Evolutionary conservation across 768 basidiomycete genomes (phyloP).

Genomic region (Mycena floridula): DNA sequence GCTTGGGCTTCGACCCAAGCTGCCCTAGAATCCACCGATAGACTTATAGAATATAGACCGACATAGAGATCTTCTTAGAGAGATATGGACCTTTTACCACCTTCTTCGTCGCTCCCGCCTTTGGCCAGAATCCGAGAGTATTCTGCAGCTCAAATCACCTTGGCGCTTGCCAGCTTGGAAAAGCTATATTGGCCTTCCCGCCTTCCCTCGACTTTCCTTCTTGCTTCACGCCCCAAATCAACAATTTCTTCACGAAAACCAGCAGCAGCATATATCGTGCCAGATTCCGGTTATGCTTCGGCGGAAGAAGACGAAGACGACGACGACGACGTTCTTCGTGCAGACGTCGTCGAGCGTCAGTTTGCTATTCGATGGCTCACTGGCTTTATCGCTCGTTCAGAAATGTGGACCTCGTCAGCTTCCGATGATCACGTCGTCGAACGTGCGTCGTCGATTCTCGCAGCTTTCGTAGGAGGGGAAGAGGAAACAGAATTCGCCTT

Average conservation of each 20-base stretch:
- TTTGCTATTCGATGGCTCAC: conserved; percentile 74
- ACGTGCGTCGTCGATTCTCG: conserved; percentile 51
- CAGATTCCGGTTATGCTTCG: conserved; percentile 78
- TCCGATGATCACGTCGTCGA: conserved; percentile 45
- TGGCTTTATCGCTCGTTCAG: conserved; percentile 57
- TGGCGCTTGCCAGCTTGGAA: conserved; percentile 36
- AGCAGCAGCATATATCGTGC: conserved; percentile 26
- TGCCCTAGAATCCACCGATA: conserved; percentile 16
- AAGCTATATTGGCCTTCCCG: conserved; percentile 45
- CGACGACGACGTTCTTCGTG: conserved; percentile 29
- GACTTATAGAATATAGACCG: conserved; percentile 11
- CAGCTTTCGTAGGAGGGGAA: conserved; percentile 38
- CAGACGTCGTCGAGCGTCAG: conserved; percentile 60
- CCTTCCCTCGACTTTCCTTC: conserved; percentile 20
- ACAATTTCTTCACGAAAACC: conserved; percentile 16
- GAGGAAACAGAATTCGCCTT: conserved; percentile 35
- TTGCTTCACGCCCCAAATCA: conserved; percentile 24
- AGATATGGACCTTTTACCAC: conserved; percentile 22
- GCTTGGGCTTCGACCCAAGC: not conserved
- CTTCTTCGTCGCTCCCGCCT: conserved; percentile 51
- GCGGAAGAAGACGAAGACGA: conserved; percentile 52
- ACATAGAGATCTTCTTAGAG: conserved; percentile 10
- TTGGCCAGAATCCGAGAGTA: conserved; percentile 35
- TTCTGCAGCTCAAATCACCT: conserved; percentile 30
- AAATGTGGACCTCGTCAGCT: conserved; percentile 34